phyloP scores from a whole-genome alignment of 2,329 filamentous ascomycete genomes.

The Ophiostoma fasciatum region DNA sequence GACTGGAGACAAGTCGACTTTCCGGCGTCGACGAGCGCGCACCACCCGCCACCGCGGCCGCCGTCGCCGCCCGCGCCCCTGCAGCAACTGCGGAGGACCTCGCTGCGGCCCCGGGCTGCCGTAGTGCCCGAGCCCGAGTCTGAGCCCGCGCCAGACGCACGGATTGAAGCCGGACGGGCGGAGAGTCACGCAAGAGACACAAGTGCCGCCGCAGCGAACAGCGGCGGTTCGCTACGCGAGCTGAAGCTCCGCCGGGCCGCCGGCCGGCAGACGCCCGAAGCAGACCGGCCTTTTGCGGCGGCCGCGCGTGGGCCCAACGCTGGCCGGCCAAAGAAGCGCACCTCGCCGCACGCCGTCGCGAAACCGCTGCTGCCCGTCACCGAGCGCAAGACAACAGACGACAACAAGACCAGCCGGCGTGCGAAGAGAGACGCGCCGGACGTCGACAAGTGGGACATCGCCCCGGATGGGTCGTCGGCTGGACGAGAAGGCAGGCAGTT shows the following conservation, averaged over 20 bases:
- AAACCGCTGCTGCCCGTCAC: conserved; percentile 30
- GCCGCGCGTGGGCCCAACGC: conserved; percentile 9
- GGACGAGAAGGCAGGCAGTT: conserved; percentile 57
- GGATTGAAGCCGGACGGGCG: too few relatives aligned
- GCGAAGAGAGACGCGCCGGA: conserved; percentile 42
- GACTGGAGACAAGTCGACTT: conserved; percentile 3
- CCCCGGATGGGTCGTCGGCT: conserved; percentile 45
- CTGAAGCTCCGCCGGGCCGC: conserved; percentile 7
- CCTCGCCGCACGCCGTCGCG: conserved; percentile 13
- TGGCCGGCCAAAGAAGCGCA: conserved; percentile 16
- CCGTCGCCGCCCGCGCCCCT: conserved; percentile 4
- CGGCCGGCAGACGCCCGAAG: background rate
- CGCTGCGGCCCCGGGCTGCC: conserved; percentile 2
- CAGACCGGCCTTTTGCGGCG: conserved; percentile 6
- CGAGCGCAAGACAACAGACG: conserved; percentile 30
- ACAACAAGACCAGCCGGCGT: conserved; percentile 20
- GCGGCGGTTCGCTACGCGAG: conserved; percentile 8
- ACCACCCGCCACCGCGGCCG: conserved; percentile 4
- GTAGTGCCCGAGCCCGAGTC: too few relatives aligned
- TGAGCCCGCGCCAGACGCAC: too few relatives aligned
- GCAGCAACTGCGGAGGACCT: background rate
- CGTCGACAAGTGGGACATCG: conserved; percentile 37
- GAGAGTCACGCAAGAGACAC: too few relatives aligned
- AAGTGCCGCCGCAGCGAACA: background rate
- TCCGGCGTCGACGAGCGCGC: conserved; percentile 1